phyloP scores from a whole-genome alignment of 768 basidiomycete species.

The Thelephora aurantiotincta region DNA sequence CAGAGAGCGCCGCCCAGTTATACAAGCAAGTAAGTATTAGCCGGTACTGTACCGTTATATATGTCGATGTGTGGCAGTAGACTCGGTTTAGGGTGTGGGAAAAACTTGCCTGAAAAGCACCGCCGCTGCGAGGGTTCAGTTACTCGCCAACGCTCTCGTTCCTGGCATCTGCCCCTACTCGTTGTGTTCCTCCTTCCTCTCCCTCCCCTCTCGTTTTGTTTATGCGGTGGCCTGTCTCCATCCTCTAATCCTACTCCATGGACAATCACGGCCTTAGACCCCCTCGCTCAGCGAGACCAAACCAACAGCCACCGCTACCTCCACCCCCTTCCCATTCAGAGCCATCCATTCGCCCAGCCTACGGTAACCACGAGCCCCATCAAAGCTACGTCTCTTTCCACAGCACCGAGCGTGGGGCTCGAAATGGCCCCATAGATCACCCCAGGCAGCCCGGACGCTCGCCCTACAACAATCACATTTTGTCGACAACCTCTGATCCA shows the following conservation, averaged over 20 bases:
- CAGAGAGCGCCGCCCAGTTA: too few species aligned
- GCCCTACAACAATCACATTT: conserved; percentile 31
- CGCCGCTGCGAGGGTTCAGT: too few species aligned
- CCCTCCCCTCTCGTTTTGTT: too few species aligned
- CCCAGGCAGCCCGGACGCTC: conserved; percentile 31
- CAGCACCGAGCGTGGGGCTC: conserved; percentile 54
- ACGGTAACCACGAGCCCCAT: conserved; percentile 3
- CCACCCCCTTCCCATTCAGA: conserved; percentile 12
- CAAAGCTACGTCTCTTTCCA: conserved; percentile 50
- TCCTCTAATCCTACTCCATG: conserved; percentile 11
- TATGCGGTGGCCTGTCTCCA: too few species aligned
- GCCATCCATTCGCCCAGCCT: conserved; percentile 7
- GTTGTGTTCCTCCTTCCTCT: too few species aligned
- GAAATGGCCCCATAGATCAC: conserved; percentile 41
- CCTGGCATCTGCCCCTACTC: too few species aligned
- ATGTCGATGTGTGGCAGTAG: too few species aligned
- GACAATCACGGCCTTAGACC: conserved; percentile 22
- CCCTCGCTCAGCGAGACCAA: conserved; percentile 21
- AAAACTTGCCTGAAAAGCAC: too few species aligned
- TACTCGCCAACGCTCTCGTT: too few species aligned
- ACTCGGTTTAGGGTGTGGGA: too few species aligned
- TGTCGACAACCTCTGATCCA: conserved; percentile 18
- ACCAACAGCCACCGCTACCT: conserved; percentile 13
- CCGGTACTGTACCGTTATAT: too few species aligned
- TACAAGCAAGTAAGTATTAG: too few species aligned